Evolutionary conservation across 805 yeast genomes (phyloP).

Genomic region (Candida jianshihensis): DNA sequence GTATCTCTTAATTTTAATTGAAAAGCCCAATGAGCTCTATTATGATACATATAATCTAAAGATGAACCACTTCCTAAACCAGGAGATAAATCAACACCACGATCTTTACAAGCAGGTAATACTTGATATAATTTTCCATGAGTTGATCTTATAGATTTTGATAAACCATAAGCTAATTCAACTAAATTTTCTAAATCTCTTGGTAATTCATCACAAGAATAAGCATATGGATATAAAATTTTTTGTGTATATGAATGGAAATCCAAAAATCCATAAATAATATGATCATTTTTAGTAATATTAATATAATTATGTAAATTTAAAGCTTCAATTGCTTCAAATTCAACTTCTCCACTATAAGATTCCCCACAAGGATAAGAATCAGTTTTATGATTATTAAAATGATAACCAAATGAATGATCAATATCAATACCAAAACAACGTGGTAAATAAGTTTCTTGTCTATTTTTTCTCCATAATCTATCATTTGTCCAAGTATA

Average conservation of each 20-base stretch:
- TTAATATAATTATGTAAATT: conserved; percentile 42
- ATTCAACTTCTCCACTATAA: conserved; percentile 68
- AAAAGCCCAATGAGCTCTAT: conserved; percentile 77
- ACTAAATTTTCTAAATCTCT: conserved; percentile 74
- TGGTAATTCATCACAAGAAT: conserved; percentile 65
- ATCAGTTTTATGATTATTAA: conserved; percentile 57
- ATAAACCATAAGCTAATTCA: conserved; percentile 74
- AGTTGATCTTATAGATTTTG: conserved; percentile 60
- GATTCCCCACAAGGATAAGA: conserved; percentile 75
- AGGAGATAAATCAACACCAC: conserved; percentile 66
- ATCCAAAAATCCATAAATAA: conserved; percentile 71
- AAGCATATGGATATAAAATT: conserved; percentile 76
- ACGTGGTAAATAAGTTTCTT: conserved; percentile 54
- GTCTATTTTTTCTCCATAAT: conserved; percentile 86
- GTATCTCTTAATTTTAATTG: conserved; percentile 77
- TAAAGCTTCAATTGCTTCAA: conserved; percentile 56
- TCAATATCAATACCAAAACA: conserved; percentile 86
- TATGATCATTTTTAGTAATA: conserved; percentile 38
- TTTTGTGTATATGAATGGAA: conserved; percentile 84
- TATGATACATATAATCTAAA: conserved; percentile 78
- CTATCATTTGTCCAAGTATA: conserved; percentile 78
- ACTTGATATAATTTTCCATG: conserved; percentile 65
- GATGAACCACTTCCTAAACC: conserved; percentile 76
- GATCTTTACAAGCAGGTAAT: conserved; percentile 71
- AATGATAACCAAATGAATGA: conserved; percentile 73